phyloP scores from a whole-genome alignment of 495 filamentous ascomycete species.

The Immersiella caudata region DNA sequence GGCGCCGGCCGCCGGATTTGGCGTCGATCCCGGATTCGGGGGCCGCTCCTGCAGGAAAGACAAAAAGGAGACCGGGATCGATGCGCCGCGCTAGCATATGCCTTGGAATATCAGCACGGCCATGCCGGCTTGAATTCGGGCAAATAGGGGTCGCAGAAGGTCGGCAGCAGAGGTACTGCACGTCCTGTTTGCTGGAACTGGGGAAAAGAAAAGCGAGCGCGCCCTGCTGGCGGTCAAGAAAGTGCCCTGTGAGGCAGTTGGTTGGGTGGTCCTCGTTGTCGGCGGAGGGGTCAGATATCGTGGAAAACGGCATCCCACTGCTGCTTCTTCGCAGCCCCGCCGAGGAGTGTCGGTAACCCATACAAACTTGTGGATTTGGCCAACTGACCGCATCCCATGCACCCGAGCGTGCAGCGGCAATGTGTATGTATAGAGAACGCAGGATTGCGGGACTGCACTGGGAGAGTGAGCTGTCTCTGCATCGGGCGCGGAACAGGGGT shows the following conservation, averaged over 20 bases:
- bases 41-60: constrained; percentile 14
- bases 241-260: background rate
- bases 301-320: background rate
- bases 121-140: background rate
- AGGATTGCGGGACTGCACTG: background rate
- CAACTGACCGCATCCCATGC: background rate
- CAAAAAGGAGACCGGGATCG: background rate
- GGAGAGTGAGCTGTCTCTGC: constrained; percentile 13
- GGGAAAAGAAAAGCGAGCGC: background rate
- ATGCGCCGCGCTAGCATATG: background rate
- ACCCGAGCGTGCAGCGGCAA: constrained; percentile 6
- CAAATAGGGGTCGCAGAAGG: background rate
- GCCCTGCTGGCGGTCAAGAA: background rate
- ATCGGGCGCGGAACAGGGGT: background rate
- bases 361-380: background rate
- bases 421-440: constrained; percentile 5
- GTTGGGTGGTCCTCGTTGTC: background rate
- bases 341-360: background rate
- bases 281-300: background rate
- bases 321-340: background rate
- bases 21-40: background rate
- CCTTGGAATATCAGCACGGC: background rate
- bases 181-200: background rate
- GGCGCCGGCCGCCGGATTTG: background rate
- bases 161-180: background rate